Evolutionary conservation across 2,329 filamentous ascomycete species (phyloP).

Genomic region (Neopestalotiopsis clavispora): DNA sequence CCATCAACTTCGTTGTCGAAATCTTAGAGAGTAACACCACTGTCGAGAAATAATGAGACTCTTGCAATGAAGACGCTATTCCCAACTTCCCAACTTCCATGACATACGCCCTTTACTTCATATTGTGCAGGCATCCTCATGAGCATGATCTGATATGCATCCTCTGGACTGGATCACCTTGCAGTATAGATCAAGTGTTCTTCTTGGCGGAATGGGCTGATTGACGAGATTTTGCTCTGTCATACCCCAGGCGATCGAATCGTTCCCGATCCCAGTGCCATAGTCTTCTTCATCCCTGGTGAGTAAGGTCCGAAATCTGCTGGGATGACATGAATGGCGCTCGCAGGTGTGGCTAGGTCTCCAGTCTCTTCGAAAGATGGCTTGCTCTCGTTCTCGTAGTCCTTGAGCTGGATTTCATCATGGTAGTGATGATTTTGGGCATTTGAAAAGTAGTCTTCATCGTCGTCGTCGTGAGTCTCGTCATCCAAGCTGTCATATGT

Average conservation of each 20-base stretch:
- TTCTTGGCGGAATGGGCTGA: neutral
- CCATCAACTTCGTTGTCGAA: neutral
- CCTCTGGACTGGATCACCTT: no score
- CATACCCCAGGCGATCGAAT: neutral
- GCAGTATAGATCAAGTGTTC: no score
- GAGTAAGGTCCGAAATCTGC: neutral
- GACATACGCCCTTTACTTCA: no score
- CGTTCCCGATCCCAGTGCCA: neutral
- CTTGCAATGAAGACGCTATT: no score
- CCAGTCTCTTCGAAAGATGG: constrained; percentile 6
- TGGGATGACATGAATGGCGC: constrained; percentile 5
- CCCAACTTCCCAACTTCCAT: no score
- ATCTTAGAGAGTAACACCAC: no score
- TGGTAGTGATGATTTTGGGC: neutral
- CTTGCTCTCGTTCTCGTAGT: constrained; percentile 8
- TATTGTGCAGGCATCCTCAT: no score
- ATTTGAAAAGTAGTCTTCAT: neutral
- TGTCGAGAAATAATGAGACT: no score
- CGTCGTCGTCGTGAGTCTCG: neutral
- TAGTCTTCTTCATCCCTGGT: neutral
- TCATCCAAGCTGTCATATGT: neutral
- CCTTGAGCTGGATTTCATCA: constrained; percentile 11
- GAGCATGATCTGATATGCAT: no score
- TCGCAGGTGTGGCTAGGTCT: neutral
- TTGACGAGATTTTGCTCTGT: neutral